Evolutionary conservation across 805 yeast species (phyloP).

Genomic region (Dipodascopsis tothii): DNA sequence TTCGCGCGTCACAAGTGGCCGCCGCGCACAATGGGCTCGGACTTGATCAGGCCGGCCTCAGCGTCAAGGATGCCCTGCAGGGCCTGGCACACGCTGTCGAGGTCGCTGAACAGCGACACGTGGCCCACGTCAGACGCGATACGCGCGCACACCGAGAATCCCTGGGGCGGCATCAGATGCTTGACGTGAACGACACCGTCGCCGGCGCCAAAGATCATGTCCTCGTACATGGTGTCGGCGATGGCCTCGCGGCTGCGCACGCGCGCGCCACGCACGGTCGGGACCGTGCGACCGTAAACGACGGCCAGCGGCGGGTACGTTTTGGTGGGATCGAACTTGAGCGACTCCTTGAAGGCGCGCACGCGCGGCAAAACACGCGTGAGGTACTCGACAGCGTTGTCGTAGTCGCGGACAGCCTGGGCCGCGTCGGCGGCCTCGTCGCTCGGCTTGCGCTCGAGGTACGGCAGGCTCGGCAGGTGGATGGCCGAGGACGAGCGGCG

Average conservation of each 20-base stretch:
- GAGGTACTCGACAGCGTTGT: constrained; percentile 61
- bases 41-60: constrained; percentile 1
- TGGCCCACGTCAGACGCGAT: constrained; percentile 64
- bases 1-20: too few species aligned
- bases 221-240: constrained; percentile 61
- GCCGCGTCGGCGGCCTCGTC: background rate
- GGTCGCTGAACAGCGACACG: constrained; percentile 69
- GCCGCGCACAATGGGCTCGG: too few species aligned
- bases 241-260: constrained; percentile 59
- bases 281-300: constrained; percentile 73
- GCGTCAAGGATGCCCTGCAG: constrained; percentile 52
- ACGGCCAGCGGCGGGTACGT: constrained; percentile 77
- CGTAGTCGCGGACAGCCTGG: constrained; percentile 10
- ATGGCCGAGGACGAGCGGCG: background rate
- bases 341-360: constrained; percentile 47
- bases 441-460: background rate
- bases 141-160: constrained; percentile 64
- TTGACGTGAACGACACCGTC: constrained; percentile 86
- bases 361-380: constrained; percentile 53
- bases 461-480: background rate
- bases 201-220: constrained; percentile 80
- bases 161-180: constrained; percentile 76
- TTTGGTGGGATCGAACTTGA: constrained; percentile 41
- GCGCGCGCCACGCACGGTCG: constrained; percentile 75
- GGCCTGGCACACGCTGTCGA: constrained; percentile 65